A percentile compares a stretch with the other conserved stretches of the same genome.
Conservation (phyloP, 352 stramenopile genomes). For the Globisporangium carolinianum region DNA sequence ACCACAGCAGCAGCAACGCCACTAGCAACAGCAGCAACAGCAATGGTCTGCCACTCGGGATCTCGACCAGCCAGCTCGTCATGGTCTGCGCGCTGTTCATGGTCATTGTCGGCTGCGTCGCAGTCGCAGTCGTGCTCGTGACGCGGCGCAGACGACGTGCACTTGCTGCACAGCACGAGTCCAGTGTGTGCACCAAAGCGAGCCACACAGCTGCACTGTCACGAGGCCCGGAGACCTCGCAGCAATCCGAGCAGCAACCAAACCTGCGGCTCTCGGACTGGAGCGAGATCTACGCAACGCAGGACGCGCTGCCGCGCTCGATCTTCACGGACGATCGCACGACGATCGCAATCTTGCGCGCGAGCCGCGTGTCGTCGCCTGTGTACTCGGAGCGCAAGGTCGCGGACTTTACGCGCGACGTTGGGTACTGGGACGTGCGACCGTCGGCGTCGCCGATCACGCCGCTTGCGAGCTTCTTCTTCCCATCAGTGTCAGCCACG, state of each 20-base stretch:
- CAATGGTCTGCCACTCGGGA: constrained; percentile 1
- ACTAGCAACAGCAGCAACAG: neutral
- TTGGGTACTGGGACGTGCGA: constrained; percentile 40
- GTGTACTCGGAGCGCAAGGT: constrained; percentile 23
- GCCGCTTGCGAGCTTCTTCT: constrained; percentile 33
- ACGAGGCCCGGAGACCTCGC: constrained; percentile 4
- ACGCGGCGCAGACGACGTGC: constrained; percentile 4
- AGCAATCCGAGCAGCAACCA: neutral
- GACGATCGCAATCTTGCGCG: constrained; percentile 41
- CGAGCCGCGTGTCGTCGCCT: constrained; percentile 30
- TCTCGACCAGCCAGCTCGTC: constrained; percentile 22
- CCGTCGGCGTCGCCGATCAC: constrained; percentile 44
- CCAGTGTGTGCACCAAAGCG: constrained; percentile 2
- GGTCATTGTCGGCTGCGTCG: constrained; percentile 14
- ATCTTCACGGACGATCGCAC: constrained; percentile 31
- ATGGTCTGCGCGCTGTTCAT: constrained; percentile 16
- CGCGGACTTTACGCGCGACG: constrained; percentile 38
- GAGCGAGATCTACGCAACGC: constrained; percentile 34
- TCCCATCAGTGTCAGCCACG: constrained; percentile 2
- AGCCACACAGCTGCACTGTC: constrained; percentile 10
- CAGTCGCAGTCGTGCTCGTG: constrained; percentile 15
- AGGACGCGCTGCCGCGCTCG: constrained; percentile 27
- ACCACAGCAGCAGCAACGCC: neutral
- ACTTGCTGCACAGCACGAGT: constrained; percentile 8
- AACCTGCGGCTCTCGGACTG: constrained; percentile 31